Evolutionary conservation across 2,329 filamentous ascomycete species (phyloP).

Genomic region (Teratosphaeria zuluensis): DNA sequence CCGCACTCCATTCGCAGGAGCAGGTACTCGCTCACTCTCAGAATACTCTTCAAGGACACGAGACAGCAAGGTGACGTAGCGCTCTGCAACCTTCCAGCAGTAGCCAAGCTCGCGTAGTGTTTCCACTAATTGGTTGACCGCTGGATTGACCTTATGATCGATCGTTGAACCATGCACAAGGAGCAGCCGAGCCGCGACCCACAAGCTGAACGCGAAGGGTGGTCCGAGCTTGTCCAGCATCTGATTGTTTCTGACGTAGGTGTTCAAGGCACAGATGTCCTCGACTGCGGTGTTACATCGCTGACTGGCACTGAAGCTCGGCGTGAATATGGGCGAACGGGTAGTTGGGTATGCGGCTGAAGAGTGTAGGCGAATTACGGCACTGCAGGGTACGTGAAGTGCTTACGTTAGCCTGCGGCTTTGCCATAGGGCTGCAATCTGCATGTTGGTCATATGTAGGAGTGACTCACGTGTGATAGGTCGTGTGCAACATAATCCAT

Average conservation of each 20-base stretch:
- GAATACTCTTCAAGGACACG: conserved; percentile 78
- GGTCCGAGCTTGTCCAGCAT: conserved; percentile 75
- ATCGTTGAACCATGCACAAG: conserved; percentile 87
- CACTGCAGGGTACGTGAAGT: conserved; percentile 32
- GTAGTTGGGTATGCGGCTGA: conserved; percentile 89
- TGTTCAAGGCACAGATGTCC: conserved; percentile 66
- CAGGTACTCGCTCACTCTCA: conserved; percentile 57
- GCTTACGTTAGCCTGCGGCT: conserved; percentile 15
- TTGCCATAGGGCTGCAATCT: background rate
- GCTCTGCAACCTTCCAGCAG: conserved; percentile 76
- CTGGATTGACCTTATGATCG: conserved; percentile 69
- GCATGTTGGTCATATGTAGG: background rate
- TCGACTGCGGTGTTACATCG: conserved; percentile 75
- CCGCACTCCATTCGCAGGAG: conserved; percentile 53
- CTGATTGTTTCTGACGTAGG: conserved; percentile 65
- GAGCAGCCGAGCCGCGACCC: conserved; percentile 79
- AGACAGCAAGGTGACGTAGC: conserved; percentile 70
- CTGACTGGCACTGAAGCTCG: conserved; percentile 76
- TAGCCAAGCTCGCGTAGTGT: conserved; percentile 70
- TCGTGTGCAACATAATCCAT: conserved; percentile 85
- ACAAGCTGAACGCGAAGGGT: conserved; percentile 83
- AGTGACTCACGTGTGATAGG: conserved; percentile 64
- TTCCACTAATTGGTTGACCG: conserved; percentile 73
- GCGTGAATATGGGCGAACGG: conserved; percentile 77
- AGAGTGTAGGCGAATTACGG: conserved; percentile 81